These are phyloP conservation scores for Rhodotorula sp. DNA, from an alignment of 1,284 basidiomycete species.

Conservation along the genomic window DNA sequence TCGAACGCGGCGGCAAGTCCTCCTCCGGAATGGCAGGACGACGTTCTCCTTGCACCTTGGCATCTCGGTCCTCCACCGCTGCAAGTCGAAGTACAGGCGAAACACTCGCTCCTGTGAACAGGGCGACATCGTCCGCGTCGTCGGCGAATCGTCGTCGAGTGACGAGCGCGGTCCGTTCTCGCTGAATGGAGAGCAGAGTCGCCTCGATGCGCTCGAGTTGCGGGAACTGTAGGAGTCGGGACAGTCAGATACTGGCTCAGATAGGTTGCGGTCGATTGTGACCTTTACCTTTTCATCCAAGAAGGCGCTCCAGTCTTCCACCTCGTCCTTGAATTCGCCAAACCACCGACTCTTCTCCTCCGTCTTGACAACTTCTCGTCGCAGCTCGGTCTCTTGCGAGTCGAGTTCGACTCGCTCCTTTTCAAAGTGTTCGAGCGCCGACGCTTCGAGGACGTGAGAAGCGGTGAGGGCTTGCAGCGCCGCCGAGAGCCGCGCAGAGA, in stretches of 20 bases:
- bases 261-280: not conserved
- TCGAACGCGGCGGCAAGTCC: conserved; percentile 27
- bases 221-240: conserved; percentile 63
- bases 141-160: conserved; percentile 65
- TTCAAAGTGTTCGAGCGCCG: conserved; percentile 48
- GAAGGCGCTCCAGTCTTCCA: conserved; percentile 82
- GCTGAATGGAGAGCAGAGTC: conserved; percentile 69
- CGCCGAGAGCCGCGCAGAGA: conserved; percentile 65
- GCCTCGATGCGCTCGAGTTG: conserved; percentile 78
- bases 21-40: conserved; percentile 7
- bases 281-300: conserved; percentile 78
- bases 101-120: conserved; percentile 62
- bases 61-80: not conserved
- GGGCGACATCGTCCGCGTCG: conserved; percentile 74
- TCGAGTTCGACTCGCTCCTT: conserved; percentile 70
- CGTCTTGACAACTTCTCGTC: conserved; percentile 71
- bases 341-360: conserved; percentile 87
- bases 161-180: conserved; percentile 71
- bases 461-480: conserved; percentile 60
- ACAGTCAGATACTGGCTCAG: conserved; percentile 9
- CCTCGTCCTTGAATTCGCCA: conserved; percentile 74
- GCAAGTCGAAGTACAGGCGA: conserved; percentile 5
- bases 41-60: conserved; percentile 5
- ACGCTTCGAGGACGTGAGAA: conserved; percentile 42
- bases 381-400: conserved; percentile 71